These are phyloP conservation scores for Komagataella populi DNA, from an alignment of 805 yeast genomes.

Conservation along the genomic window DNA sequence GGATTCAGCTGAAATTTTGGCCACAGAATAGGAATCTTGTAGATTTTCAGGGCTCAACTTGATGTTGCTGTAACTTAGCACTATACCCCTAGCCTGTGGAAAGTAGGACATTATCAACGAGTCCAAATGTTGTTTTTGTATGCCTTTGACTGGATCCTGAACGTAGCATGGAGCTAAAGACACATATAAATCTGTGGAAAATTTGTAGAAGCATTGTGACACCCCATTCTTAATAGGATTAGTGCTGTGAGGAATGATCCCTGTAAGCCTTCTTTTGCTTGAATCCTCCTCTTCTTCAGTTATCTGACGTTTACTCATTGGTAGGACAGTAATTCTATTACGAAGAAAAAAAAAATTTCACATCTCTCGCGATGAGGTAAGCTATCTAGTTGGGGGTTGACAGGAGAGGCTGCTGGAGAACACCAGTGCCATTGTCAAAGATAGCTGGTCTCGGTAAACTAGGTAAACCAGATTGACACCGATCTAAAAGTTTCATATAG, in stretches of 20 bases:
- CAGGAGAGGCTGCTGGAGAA: not conserved
- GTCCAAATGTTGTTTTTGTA: conserved; percentile 79
- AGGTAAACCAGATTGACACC: not conserved
- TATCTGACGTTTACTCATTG: not conserved
- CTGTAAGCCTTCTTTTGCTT: not conserved
- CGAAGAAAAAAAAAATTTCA: not conserved
- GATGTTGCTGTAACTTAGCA: conserved; percentile 65
- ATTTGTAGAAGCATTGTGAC: conserved; percentile 57
- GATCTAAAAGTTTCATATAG: not conserved
- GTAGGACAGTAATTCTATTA: not conserved
- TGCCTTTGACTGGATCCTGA: conserved; percentile 60
- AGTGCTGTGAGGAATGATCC: not conserved
- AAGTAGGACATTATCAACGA: conserved; percentile 79
- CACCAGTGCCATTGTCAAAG: not conserved
- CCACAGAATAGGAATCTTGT: conserved; percentile 30
- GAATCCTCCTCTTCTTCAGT: not conserved
- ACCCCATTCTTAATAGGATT: conserved; percentile 19
- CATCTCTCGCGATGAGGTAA: not conserved
- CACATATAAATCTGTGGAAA: conserved; percentile 53
- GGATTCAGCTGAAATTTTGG: conserved; percentile 60
- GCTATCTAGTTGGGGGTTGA: not conserved
- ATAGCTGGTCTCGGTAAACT: not conserved
- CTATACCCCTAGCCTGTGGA: conserved; percentile 64
- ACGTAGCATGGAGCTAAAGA: conserved; percentile 80
- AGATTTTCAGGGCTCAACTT: conserved; percentile 28